phyloP scores from a whole-genome alignment of 23 red algal genomes.

The Rhodosorus marinus region DNA sequence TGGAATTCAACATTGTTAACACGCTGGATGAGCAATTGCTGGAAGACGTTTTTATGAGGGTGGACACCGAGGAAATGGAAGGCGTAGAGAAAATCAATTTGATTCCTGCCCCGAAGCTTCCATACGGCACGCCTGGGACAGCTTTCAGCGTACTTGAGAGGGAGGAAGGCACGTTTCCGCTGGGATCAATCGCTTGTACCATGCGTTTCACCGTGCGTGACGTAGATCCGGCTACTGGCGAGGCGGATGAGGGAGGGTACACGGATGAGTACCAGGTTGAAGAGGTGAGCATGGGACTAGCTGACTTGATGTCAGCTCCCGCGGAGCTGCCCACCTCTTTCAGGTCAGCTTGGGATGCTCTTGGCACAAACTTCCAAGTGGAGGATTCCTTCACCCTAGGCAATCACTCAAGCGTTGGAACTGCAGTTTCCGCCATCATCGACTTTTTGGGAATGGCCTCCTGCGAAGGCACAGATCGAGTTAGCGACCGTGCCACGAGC shows the following conservation, averaged over 20 bases:
- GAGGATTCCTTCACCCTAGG: constrained; percentile 52
- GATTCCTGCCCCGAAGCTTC: constrained; percentile 24
- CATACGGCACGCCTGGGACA: constrained; percentile 12
- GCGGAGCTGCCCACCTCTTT: constrained; percentile 33
- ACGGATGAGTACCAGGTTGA: constrained; percentile 80
- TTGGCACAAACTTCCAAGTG: constrained; percentile 45
- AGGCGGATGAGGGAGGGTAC: constrained; percentile 63
- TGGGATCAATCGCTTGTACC: constrained; percentile 33
- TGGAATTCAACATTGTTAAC: constrained; percentile 72
- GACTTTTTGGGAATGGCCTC: constrained; percentile 64
- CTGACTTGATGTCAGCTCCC: constrained; percentile 52
- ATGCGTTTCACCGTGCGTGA: constrained; percentile 60
- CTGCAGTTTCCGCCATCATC: constrained; percentile 53
- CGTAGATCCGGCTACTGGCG: constrained; percentile 37
- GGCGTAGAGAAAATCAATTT: constrained; percentile 26
- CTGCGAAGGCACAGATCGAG: constrained; percentile 51
- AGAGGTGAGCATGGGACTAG: constrained; percentile 41
- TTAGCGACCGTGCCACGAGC: constrained; percentile 34
- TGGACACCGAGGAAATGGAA: constrained; percentile 34
- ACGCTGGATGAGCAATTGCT: constrained; percentile 79
- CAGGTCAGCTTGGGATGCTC: constrained; percentile 71
- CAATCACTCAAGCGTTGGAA: constrained; percentile 52
- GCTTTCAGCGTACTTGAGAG: constrained; percentile 40
- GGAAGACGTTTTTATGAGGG: constrained; percentile 38
- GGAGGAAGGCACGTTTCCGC: constrained; percentile 27